phyloP scores from a whole-genome alignment of 148 eudicot genomes.

The Tetragonia tetragonoides region DNA sequence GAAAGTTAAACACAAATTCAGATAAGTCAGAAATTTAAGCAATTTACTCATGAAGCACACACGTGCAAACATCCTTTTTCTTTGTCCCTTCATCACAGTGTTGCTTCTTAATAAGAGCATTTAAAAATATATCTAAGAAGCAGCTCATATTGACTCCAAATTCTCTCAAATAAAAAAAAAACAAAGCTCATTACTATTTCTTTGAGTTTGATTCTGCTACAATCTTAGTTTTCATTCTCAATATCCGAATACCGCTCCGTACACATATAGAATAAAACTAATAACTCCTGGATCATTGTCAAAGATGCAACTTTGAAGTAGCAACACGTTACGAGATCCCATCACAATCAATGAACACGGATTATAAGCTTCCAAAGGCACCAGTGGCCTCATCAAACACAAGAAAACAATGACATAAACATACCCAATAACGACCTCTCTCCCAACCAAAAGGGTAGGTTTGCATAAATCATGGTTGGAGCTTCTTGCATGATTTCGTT shows the following conservation, averaged over 20 bases:
- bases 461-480: background rate
- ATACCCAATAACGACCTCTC: background rate
- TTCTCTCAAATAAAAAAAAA: no score
- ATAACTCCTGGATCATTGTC: background rate
- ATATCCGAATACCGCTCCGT: background rate
- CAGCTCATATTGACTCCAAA: background rate
- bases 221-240: background rate
- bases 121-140: background rate
- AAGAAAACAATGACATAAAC: background rate
- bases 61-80: no score
- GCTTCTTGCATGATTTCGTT: background rate
- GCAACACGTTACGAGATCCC: constrained; percentile 14
- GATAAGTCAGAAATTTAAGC: background rate
- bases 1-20: background rate
- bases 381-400: background rate
- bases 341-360: constrained; percentile 10
- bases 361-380: background rate
- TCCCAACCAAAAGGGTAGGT: background rate
- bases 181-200: background rate
- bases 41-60: constrained; percentile 1
- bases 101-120: background rate
- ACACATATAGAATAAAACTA: constrained; percentile 5
- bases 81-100: background rate
- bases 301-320: background rate
- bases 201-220: background rate